Conservation (phyloP, 768 basidiomycete genomes). For the Termitomyces heimii region DNA sequence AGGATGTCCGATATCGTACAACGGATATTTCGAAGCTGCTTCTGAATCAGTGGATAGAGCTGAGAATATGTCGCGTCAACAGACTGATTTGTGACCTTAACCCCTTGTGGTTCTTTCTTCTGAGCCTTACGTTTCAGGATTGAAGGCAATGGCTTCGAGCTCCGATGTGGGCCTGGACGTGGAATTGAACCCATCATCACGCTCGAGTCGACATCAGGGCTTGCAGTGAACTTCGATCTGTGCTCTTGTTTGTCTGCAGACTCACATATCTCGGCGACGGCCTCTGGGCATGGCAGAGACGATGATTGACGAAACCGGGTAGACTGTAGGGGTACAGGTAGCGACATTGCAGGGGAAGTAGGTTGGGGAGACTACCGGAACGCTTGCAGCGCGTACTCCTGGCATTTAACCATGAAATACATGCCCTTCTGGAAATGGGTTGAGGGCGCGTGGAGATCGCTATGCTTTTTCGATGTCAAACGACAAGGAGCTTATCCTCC, state of each 20-base stretch:
- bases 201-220: neutral
- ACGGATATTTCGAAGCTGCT: conserved; percentile 13
- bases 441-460: neutral
- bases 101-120: neutral
- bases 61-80: neutral
- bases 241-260: neutral
- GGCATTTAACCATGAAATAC: neutral
- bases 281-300: neutral
- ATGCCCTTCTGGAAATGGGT: neutral
- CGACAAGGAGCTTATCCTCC: neutral
- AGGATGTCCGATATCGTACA: conserved; percentile 10
- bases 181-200: neutral
- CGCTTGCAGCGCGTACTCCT: neutral
- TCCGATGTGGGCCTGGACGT: conserved; percentile 4
- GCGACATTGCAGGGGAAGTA: neutral
- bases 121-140: conserved; percentile 5
- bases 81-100: neutral
- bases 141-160: neutral
- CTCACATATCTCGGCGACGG: neutral
- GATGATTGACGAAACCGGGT: neutral
- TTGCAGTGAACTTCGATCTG: neutral
- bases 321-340: neutral
- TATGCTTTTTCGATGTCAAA: neutral
- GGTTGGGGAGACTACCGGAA: neutral
- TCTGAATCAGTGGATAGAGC: neutral